Conservation (phyloP, 495 filamentous ascomycete species). For the Penicillium robsamsonii region DNA sequence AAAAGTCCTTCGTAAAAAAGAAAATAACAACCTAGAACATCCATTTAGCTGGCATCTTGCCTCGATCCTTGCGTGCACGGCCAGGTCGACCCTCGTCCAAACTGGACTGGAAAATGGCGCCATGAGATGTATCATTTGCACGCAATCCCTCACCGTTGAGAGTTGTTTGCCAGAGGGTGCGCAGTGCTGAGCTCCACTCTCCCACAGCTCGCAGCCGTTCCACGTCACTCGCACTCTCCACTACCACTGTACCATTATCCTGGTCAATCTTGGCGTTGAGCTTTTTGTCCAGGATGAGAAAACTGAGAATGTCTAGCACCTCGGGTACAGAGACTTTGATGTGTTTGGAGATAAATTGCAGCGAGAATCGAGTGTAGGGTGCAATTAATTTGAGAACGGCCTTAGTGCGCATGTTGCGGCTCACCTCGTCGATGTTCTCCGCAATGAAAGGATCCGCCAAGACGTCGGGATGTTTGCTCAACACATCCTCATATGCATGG, state of each 20-base stretch:
- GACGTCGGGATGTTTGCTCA: slow-evolving; percentile 86
- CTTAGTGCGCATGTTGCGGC: slow-evolving; percentile 96
- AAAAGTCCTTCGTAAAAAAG: not conserved
- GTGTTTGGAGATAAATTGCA: slow-evolving; percentile 79
- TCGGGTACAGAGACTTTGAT: slow-evolving; percentile 81
- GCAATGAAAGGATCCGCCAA: slow-evolving; percentile 93
- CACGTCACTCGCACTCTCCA: slow-evolving; percentile 70
- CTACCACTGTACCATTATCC: slow-evolving; percentile 74
- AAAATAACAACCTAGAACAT: not conserved
- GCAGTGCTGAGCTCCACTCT: slow-evolving; percentile 68
- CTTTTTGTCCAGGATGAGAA: slow-evolving; percentile 85
- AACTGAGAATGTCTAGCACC: slow-evolving; percentile 89
- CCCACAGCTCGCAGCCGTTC: slow-evolving; percentile 71
- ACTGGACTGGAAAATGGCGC: slow-evolving; percentile 30
- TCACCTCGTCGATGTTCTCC: slow-evolving; percentile 98
- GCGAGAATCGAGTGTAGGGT: slow-evolving; percentile 88
- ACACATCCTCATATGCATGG: slow-evolving; percentile 79
- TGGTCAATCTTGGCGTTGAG: slow-evolving; percentile 89
- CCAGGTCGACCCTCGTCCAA: slow-evolving; percentile 34
- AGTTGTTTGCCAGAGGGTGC: slow-evolving; percentile 59
- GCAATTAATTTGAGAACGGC: slow-evolving; percentile 90
- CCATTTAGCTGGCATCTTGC: slow-evolving; percentile 15
- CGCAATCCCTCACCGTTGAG: slow-evolving; percentile 77
- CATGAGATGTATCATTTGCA: slow-evolving; percentile 33
- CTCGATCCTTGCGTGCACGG: slow-evolving; percentile 23